phyloP scores from a whole-genome alignment of 257 asterid species.

The Scutellaria baicalensis region DNA sequence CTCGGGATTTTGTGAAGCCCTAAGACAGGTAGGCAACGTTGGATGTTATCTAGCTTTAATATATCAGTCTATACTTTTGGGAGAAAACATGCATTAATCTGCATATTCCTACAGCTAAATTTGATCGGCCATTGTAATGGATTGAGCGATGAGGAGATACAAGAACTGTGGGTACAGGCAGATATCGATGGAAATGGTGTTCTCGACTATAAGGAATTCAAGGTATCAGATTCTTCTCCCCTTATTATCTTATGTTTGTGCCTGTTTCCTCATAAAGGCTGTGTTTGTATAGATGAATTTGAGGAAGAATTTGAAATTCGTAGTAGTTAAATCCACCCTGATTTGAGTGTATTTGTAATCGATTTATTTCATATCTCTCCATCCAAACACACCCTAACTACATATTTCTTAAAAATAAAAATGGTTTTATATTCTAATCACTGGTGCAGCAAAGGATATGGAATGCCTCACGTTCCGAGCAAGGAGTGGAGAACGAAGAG shows the following conservation, averaged over 20 bases:
- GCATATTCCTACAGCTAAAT: slow-evolving; percentile 55
- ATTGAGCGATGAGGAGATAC: slow-evolving; percentile 68
- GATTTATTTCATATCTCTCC: too few relatives aligned
- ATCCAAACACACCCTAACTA: neutral
- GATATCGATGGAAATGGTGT: slow-evolving; percentile 81
- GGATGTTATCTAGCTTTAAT: neutral
- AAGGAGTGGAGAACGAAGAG: slow-evolving; percentile 37
- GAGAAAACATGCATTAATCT: neutral
- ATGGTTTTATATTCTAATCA: neutral
- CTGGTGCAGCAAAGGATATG: slow-evolving; percentile 70
- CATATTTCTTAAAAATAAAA: neutral
- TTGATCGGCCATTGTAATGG: slow-evolving; percentile 86
- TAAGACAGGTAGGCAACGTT: slow-evolving; percentile 50
- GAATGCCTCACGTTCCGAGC: slow-evolving; percentile 58
- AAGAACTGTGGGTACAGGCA: slow-evolving; percentile 82
- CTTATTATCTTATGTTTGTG: neutral
- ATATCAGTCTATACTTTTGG: neutral
- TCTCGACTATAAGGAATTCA: slow-evolving; percentile 70
- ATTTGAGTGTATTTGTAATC: too few relatives aligned
- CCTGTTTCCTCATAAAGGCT: neutral
- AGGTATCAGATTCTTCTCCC: slow-evolving; percentile 32
- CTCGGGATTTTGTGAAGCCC: slow-evolving; percentile 80
- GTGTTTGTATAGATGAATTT: too few relatives aligned
- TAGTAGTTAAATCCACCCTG: too few relatives aligned
- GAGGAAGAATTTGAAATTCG: too few relatives aligned